Base-by-base conservation (phyloP, 2,329 filamentous ascomycete genomes). In the Ophiostoma montium region DNA sequence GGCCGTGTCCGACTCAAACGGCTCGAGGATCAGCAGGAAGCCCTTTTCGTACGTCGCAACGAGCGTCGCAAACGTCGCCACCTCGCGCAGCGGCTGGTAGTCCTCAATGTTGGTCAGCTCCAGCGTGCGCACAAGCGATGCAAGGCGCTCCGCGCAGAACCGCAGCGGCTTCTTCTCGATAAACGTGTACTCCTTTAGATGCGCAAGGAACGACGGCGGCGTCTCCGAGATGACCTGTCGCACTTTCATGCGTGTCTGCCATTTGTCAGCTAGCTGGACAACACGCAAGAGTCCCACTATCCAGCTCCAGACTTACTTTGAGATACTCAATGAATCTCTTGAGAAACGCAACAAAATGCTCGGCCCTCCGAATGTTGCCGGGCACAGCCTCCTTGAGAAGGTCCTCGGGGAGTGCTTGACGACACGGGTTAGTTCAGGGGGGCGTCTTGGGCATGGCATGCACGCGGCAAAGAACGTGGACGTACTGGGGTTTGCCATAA, bases 41-140 rank as follows among this genome's bases (percentile, higher is more conserved):
- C 92, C 92, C 55, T 88, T 95, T 57, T 98, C 92, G 60, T 98
- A 98, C 0, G 92, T 98, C 32, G 92, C 87, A 19, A 94, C 87
- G 0, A 98, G 74, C 0, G 92, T 98, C 10, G 92, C 92, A 65
- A 98, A 98, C 0, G 88, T 95, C 18, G 94, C 94, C 8, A 98
- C 90, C 67, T 98, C 90, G 68, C 98, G 92, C 1, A 98, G 72
- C 6, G 92, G 86, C 58, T 95, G 89, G 61, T 94, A 98, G 62
- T 98, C 94, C 67, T 98, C 92, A 53, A 98, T 95, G 58, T 94
- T 96, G 31, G 90, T 94, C 51, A 98, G 79, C 64, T 98, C 92
- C 15, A 98, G 75, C 0, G 92, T 98, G 51, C 94, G 78, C 16
- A 98, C 90, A 7, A 98, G 78, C 1, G 90, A 98, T 0, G 92